Evolutionary conservation across 495 filamentous ascomycete genomes (phyloP), one percentile per base, ranked within the genome.

Genomic region (Amniculicola lignicola): DNA sequence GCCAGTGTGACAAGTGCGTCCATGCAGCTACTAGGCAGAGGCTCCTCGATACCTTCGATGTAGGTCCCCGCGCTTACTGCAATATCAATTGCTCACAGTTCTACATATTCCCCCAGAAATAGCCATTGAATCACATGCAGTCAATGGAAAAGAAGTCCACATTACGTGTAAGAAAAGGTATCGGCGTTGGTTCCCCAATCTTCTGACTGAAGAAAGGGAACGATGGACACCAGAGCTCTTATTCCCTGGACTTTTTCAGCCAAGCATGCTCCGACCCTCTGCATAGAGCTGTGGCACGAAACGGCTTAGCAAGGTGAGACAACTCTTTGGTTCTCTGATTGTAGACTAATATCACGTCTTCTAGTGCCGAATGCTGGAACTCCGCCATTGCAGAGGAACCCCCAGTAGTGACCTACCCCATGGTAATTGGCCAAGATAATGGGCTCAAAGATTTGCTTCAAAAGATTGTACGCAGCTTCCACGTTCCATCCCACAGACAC

Each of bases 21-120:
- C 83, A 95, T 65, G 82, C 80, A 53, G 81, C 86, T 46, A 96
- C 90, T 12, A 81, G 70, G 66, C 90, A 96, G 69, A 77, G 88
- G 27, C 77, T 78, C 23, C 74, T 86, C 31, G 77, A 92, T 62
- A 90, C 84, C 0, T 91, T 90, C 61, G 70, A 69, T 52, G 84
- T 87, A 75, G 27, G 18, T 7, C 10, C 18, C 36, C 23, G 6
- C 22, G 28, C 40, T 16, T 41, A 31, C 25, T 28, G 18, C 14
- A 21, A n/a, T 40, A 9, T 39, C 18, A 29, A 18, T 58, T 50
- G 57, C 39, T 45, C 11, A 21, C 39, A 25, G 9, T 67, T 61
- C n/a, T n/a, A n/a, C n/a, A 77, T 83, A 75, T 89, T 35, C 75
- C 81, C 0, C 22, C 64, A n/a, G 69, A 85, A 37, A 70, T 89